Evolutionary conservation across 768 basidiomycete genomes (phyloP), one percentile per base, ranked within the genome.

Genomic region (Lentinula raphanica): DNA sequence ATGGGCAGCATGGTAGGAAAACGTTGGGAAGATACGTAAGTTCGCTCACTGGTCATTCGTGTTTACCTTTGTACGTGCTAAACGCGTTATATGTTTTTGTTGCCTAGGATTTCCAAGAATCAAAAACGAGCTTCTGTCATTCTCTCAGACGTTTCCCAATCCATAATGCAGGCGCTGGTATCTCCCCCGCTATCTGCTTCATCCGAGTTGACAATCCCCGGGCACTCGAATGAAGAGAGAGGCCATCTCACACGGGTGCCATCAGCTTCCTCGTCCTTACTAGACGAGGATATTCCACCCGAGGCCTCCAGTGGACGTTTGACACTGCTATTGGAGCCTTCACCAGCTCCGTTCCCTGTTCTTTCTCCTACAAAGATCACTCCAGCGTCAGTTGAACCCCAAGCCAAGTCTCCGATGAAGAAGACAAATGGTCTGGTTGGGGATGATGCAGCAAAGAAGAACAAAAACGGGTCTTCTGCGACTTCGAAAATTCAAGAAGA

Each of bases 101-200:
- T n/a, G n/a, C n/a, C 15, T 36, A 90, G 88, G n/a, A 80, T 89
- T 64, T 73, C 82, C 17, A 87, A 84, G 63, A 77, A 74, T 63
- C 85, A 85, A 59, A 88, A 87, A 69, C 84, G 87, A 21, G 87
- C 87, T 0, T 87, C 87, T 0, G 62, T 80, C 1, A 75, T 90
- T 29, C 66, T 90, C 54, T 80, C 85, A 0, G 88, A 88, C 66
- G 80, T 88, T 19, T 85, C 85, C 5, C 77, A 79, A 39, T 48
- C 56, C 28, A 57, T 85, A 35, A 76, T 76, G 9, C 75, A 79
- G 2, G 84, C 78, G 0, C 66, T 83, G 11, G 56, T 70, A 19
- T 68, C 72, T 6, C 74, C 79, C 1, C 69, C 74, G 0, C 71
- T 72, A 5, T 59, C 71, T 13, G 63, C 76, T 2, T 62, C 69